These are phyloP conservation scores for Leishmania aethiopica DNA, from an alignment of 208 protist species.

Conservation along the genomic window DNA sequence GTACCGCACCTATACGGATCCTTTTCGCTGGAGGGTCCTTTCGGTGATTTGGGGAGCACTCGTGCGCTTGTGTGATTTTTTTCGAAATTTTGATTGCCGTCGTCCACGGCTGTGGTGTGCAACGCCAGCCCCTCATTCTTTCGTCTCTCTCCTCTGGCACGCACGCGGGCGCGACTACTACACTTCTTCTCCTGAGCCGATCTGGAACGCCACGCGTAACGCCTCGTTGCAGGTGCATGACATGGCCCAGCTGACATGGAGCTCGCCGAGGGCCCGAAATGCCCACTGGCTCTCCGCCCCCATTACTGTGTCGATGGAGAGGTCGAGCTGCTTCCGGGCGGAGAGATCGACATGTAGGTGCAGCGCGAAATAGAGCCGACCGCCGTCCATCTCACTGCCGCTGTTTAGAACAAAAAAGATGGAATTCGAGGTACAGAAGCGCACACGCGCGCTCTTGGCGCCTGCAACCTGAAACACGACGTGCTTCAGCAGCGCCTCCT, in stretches of 20 bases:
- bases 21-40: background rate
- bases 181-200: slow-evolving; percentile 1
- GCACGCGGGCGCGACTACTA: background rate
- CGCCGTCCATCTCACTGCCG: slow-evolving; percentile 59
- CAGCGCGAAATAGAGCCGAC: slow-evolving; percentile 76
- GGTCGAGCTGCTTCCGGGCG: background rate
- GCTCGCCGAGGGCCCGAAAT: slow-evolving; percentile 50
- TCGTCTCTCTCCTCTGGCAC: background rate
- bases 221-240: slow-evolving; percentile 60
- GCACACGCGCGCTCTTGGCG: slow-evolving; percentile 21
- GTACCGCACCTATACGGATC: background rate
- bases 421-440: slow-evolving; percentile 46
- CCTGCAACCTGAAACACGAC: slow-evolving; percentile 69
- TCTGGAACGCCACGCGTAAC: slow-evolving; percentile 41
- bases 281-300: slow-evolving; percentile 40
- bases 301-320: slow-evolving; percentile 16
- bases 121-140: background rate
- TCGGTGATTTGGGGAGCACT: background rate
- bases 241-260: slow-evolving; percentile 68
- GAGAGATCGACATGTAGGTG: slow-evolving; percentile 37
- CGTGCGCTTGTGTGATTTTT: background rate
- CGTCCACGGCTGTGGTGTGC: background rate
- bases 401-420: slow-evolving; percentile 66
- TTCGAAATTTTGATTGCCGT: background rate
- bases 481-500: slow-evolving; percentile 42